Base-by-base conservation (phyloP, 352 stramenopile species). In the Globisporangium yorkense region DNA sequence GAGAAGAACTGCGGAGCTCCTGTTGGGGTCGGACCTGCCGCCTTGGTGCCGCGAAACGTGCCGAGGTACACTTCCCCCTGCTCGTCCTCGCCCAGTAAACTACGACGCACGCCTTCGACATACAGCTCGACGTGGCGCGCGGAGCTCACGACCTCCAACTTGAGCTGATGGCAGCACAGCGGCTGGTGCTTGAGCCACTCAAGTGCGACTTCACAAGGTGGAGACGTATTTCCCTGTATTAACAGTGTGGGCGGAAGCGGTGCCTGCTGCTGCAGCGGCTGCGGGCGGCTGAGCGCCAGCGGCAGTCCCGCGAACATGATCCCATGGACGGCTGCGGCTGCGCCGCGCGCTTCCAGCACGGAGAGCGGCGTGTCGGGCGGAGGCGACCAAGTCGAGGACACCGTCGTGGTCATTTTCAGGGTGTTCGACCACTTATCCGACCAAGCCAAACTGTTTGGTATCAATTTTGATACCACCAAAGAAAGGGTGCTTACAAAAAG, bases 41-140 rank as follows among this genome's bases (percentile, higher is more conserved):
- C 7, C 29, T 51, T 65, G 15, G 29, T 6, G 53, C 80, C 83
- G 27, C 78, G 78, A 40, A 85, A 86, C 15, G 83, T 92, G 51
- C 83, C 83, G 3, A 92, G 48, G 56, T 92, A 92, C 55, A 89
- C 66, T 48, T 90, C 78, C 3, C 72, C 73, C 20, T 71, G 56
- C 61, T 92, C 71, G 2, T 83, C 66, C 43, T 88, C 75, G 12
- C 78, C 80, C 31, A 90, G 52, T 35, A 92, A 21, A 35, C 64
- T 92, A 50, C 68, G 72, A 1, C 75, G 63, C 9, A 77, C 68
- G 15, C 79, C 76, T 12, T 81, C 65, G 0, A 74, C 65, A 53
- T 87, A 76, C 1, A 92, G 47, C 51, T 94, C 84, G 2, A 89
- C 67, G 54, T 94, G 79, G 6, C 84, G 77, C 40, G 82, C 84